A percentile compares a stretch with the other conserved stretches of the same genome.
These are phyloP conservation scores for Coleophoma eucalyptorum DNA, from an alignment of 2,329 filamentous ascomycete species.

Conservation along the genomic window DNA sequence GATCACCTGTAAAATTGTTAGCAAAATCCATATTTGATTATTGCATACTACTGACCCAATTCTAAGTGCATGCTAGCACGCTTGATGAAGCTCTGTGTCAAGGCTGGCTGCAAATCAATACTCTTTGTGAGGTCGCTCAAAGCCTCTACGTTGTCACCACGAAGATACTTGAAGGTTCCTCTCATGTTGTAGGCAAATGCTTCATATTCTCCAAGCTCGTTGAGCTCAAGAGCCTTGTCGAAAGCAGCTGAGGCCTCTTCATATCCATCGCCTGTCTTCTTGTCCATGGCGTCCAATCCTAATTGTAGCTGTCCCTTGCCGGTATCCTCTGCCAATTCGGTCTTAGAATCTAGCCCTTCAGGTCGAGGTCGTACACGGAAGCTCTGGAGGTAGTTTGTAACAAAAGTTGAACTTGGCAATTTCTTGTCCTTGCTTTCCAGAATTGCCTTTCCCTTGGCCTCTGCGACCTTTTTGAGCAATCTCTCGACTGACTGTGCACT, in stretches of 20 bases:
- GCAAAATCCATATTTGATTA: constrained; percentile 5
- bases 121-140: constrained; percentile 87
- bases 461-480: constrained; percentile 93
- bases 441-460: constrained; percentile 89
- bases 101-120: constrained; percentile 78
- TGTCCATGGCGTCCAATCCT: constrained; percentile 75
- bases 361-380: constrained; percentile 84
- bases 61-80: constrained; percentile 97
- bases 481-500: constrained; percentile 89
- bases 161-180: constrained; percentile 90
- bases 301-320: constrained; percentile 84
- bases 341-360: constrained; percentile 74
- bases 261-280: constrained; percentile 88
- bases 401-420: constrained; percentile 92
- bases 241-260: constrained; percentile 84
- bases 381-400: constrained; percentile 98
- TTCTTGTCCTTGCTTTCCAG: constrained; percentile 75
- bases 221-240: constrained; percentile 80
- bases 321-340: constrained; percentile 71
- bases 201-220: constrained; percentile 76
- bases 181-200: constrained; percentile 95
- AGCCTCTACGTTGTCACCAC: constrained; percentile 81
- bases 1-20: constrained; percentile 56
- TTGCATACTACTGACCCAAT: constrained; percentile 55
- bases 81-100: constrained; percentile 98